These are phyloP conservation scores for Linnemannia schmuckeri DNA, from an alignment of 192 early-diverging fungal genomes.

Conservation along the genomic window DNA sequence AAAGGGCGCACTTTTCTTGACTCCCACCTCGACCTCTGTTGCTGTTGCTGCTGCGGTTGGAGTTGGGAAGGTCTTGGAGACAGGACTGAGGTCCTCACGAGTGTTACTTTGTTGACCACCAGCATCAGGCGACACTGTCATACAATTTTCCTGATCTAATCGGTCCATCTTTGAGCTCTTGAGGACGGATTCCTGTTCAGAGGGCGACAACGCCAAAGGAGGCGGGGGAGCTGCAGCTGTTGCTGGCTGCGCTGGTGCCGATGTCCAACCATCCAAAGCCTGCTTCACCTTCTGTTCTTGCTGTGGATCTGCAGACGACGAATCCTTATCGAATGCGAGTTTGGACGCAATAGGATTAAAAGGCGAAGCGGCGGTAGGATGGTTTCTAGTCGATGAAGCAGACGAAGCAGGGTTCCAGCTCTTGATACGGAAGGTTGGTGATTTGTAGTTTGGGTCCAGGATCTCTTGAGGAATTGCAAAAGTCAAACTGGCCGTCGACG, in stretches of 20 bases:
- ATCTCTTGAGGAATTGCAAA: constrained; percentile 54
- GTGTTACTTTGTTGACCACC: not conserved
- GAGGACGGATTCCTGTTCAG: not conserved
- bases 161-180: not conserved
- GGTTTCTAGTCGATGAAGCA: not conserved
- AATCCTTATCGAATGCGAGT: not conserved
- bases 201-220: not conserved
- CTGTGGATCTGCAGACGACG: not conserved
- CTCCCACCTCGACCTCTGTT: not conserved
- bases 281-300: not conserved
- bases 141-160: not conserved
- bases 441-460: constrained; percentile 41
- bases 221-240: not conserved
- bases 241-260: not conserved
- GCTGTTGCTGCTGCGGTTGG: not conserved
- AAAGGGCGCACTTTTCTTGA: constrained; percentile 10
- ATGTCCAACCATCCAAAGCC: constrained; percentile 13
- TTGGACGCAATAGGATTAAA: not conserved
- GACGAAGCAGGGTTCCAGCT: constrained; percentile 42
- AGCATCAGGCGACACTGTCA: not conserved
- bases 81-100: not conserved
- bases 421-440: constrained; percentile 49
- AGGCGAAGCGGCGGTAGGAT: not conserved
- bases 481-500: not conserved
- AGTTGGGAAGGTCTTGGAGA: not conserved